Base-by-base conservation (phyloP, 2,329 filamentous ascomycete genomes). In the Aureobasidium uvarum region DNA sequence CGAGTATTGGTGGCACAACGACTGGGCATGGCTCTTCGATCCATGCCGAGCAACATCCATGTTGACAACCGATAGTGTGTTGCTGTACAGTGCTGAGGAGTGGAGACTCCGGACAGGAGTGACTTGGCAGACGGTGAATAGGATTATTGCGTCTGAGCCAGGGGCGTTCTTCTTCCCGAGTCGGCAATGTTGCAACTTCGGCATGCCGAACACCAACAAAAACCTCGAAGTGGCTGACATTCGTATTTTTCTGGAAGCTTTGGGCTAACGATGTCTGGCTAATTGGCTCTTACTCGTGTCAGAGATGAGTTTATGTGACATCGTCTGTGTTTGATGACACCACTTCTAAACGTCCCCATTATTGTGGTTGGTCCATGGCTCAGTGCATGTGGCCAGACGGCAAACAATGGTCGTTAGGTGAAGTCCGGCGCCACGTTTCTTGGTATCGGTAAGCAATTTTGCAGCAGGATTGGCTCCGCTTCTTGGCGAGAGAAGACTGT, bases 361-460 rank as follows among this genome's bases (percentile, higher is more conserved):
- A 20, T 33, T 59, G n/a, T 60, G 56, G 28, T 36, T 60, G 28
- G 56, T 36, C 33, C 33, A 36, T 25, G 31, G 33, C 48, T 28
- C 11, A 48, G 4, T n/a, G 18, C 41, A 46, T 59, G 55, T 46
- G 39, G 55, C n/a, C 41, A 13, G 41, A 23, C 41, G 41, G 56
- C 45, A 48, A 23, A 48, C 20, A 28, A 20, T 13, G 56, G 56
- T 60, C 56, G 48, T 43, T 18, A 60, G 43, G 36, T 38, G 43
- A n/a, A 38, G 41, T 48, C 28, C 11, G 36, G 51, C 58, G 58
- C 58, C 58, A 62, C 58, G 2, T 62, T 62, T 51, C 58, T 62
- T 62, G 58, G 58, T 62, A 51, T 41, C 36, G 58, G 58, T 62
- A 62, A 62, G 58, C 58, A 62, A 62, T 62, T 36, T 50, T 50